phyloP scores from a whole-genome alignment of 2,329 filamentous ascomycete genomes.

The Pestalotiopsis sp. region DNA sequence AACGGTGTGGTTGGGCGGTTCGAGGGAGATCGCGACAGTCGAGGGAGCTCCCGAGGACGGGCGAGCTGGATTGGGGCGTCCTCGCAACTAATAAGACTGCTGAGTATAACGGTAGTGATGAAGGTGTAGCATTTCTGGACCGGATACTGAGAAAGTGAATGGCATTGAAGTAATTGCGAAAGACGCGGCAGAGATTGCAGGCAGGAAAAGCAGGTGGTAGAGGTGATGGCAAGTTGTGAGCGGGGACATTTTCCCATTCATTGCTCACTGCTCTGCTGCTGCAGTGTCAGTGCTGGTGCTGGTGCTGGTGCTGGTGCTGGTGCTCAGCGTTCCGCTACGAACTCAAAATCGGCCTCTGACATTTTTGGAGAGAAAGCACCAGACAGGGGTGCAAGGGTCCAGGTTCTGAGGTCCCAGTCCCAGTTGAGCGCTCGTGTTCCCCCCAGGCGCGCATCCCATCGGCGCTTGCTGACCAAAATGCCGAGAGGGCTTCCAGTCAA shows the following conservation, averaged over 20 bases:
- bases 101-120: neutral
- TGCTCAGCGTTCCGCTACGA: neutral
- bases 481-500: neutral
- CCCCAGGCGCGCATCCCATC: neutral
- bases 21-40: slow-evolving; percentile 7
- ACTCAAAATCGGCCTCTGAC: slow-evolving; percentile 9
- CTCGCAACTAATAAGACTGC: slow-evolving; percentile 2
- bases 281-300: neutral
- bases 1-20: neutral
- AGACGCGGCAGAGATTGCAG: slow-evolving; percentile 2
- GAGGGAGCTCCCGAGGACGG: slow-evolving; percentile 5
- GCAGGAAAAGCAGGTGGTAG: slow-evolving; percentile 2
- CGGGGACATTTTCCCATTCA: slow-evolving; percentile 11
- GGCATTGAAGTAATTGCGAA: neutral
- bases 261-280: neutral
- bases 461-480: slow-evolving; percentile 9
- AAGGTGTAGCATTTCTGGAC: neutral
- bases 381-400: slow-evolving; percentile 1
- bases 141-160: neutral
- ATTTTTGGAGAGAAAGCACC: slow-evolving; percentile 4
- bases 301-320: neutral
- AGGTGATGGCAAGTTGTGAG: slow-evolving; percentile 7
- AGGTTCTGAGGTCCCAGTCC: neutral
- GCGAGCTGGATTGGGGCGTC: neutral
- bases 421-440: neutral